Evolutionary conservation across 2,329 filamentous ascomycete species (phyloP).

Genomic region (Xylariaceae sp.): DNA sequence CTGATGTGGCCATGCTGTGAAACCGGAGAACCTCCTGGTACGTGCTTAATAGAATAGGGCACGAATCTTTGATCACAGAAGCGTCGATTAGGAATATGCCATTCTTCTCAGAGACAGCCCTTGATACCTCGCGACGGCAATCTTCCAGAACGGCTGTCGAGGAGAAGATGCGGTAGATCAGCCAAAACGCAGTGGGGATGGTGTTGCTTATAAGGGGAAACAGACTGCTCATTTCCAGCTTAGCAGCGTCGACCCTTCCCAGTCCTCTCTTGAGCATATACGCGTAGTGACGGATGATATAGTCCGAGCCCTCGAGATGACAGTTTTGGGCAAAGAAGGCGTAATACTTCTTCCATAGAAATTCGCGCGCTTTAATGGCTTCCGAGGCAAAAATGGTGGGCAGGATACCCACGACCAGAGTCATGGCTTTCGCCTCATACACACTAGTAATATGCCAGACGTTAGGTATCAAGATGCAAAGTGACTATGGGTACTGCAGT

Average conservation of each 20-base stretch:
- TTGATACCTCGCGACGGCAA: conserved; percentile 8
- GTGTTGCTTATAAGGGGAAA: conserved; percentile 13
- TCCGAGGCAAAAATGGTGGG: conserved; percentile 1
- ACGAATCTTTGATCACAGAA: conserved; percentile 6
- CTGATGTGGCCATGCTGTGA: conserved; percentile 7
- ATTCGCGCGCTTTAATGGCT: not conserved
- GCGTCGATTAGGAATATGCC: conserved; percentile 3
- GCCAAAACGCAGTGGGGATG: conserved; percentile 15
- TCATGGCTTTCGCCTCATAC: conserved; percentile 5
- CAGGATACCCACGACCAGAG: conserved; percentile 4
- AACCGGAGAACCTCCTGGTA: conserved; percentile 8
- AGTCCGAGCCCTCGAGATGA: not conserved
- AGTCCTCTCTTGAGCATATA: not conserved
- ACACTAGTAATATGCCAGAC: too few relatives aligned
- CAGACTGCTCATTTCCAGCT: conserved; percentile 3
- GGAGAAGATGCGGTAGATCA: conserved; percentile 14
- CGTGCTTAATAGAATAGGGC: conserved; percentile 8
- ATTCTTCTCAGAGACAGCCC: conserved; percentile 4
- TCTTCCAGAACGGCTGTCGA: conserved; percentile 11
- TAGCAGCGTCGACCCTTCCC: conserved; percentile 5
- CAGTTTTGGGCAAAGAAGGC: not conserved
- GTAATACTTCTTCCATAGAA: not conserved
- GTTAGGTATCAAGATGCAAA: too few relatives aligned
- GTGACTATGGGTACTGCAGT: too few relatives aligned
- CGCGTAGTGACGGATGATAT: conserved; percentile 1